Evolutionary conservation across 306 rosid species (phyloP).

Genomic region (Purshia tridentata): DNA sequence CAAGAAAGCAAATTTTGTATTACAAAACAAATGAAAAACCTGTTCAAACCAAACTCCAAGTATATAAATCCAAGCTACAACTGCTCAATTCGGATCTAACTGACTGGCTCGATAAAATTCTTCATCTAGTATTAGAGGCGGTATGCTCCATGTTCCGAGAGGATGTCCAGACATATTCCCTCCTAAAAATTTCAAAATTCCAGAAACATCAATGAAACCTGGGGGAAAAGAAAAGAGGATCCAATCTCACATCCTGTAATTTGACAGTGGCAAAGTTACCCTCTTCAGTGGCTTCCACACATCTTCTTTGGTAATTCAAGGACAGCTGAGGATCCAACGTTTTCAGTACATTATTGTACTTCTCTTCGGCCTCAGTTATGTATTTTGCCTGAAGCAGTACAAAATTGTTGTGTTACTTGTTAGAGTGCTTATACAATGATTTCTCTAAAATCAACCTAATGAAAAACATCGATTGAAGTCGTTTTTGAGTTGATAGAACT

Average conservation of each 20-base stretch:
- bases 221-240: not conserved
- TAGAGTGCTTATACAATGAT: not conserved
- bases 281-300: conserved; percentile 87
- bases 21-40: not conserved
- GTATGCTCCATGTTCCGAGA: conserved; percentile 81
- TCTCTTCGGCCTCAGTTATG: conserved; percentile 79
- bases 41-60: not conserved
- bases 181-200: conserved; percentile 45
- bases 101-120: conserved; percentile 56
- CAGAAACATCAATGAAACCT: not conserved
- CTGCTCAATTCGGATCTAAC: conserved; percentile 22
- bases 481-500: not conserved
- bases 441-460: not conserved
- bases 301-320: conserved; percentile 65
- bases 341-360: conserved; percentile 55
- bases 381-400: conserved; percentile 59
- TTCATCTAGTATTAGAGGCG: conserved; percentile 70
- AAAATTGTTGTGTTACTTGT: not conserved
- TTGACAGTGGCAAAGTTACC: conserved; percentile 44
- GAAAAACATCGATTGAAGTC: not conserved
- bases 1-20: not conserved
- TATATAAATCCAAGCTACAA: not conserved
- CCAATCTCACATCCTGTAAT: conserved; percentile 6
- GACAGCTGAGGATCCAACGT: conserved; percentile 68
- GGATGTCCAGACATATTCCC: conserved; percentile 66